These are phyloP conservation scores for Fraxinus americana DNA, from an alignment of 257 asterid species.

Conservation along the genomic window DNA sequence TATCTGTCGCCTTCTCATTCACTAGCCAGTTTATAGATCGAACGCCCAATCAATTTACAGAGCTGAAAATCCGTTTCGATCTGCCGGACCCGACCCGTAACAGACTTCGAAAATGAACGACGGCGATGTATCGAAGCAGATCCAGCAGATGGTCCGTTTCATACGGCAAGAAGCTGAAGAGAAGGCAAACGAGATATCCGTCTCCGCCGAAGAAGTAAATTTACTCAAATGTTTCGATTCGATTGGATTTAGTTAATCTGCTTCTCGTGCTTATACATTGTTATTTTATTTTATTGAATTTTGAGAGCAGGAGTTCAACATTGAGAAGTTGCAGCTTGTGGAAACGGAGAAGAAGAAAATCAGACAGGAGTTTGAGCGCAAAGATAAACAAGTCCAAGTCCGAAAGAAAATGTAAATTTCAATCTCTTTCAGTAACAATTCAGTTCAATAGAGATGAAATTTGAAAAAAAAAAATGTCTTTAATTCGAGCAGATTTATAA, in stretches of 20 bases:
- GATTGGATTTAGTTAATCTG: not conserved
- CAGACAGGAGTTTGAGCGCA: slow-evolving; percentile 82
- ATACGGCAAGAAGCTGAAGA: slow-evolving; percentile 98
- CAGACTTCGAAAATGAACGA: slow-evolving; percentile 72
- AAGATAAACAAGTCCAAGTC: slow-evolving; percentile 75
- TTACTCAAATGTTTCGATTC: not conserved
- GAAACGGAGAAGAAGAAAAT: slow-evolving; percentile 94
- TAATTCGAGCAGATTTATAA: not conserved
- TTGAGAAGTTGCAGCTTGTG: slow-evolving; percentile 85
- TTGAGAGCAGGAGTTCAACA: slow-evolving; percentile 72
- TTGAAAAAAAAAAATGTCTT: not conserved
- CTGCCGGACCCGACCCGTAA: not conserved
- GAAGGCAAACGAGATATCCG: slow-evolving; percentile 93
- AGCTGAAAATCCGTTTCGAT: not conserved
- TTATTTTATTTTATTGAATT: not conserved
- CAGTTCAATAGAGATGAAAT: not conserved
- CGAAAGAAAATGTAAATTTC: slow-evolving; percentile 62
- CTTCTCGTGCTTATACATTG: not conserved
- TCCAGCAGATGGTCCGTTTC: slow-evolving; percentile 99
- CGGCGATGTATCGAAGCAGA: slow-evolving; percentile 93
- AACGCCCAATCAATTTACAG: not conserved
- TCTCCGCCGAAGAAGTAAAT: slow-evolving; percentile 90
- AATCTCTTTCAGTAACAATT: not conserved
- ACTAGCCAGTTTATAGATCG: not conserved
- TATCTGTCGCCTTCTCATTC: slow-evolving; percentile 20